Evolutionary conservation across 2,329 filamentous ascomycete genomes (phyloP), one percentile per base, ranked within the genome.

Genomic region (Exutisphaerella laricina): DNA sequence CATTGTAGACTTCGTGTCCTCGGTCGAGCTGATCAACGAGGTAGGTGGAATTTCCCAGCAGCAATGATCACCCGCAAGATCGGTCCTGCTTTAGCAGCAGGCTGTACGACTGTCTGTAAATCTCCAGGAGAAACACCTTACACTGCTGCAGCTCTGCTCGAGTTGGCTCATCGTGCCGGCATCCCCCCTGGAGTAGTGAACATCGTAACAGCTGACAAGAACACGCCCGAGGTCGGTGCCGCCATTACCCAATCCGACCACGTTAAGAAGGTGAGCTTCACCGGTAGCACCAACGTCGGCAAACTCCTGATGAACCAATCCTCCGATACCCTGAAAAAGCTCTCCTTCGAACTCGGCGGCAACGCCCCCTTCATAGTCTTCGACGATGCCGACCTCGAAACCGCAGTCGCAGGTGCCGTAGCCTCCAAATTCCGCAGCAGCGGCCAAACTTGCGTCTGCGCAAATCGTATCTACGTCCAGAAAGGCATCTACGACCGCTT

Each of bases 321-420:
- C 8, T 79, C 88, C 0, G 76, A 78, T 29, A 95, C 88, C 0
- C 70, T 88, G 20, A 97, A 97, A 76, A 86, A 86, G 62, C 72
- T 86, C 1, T 92, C 86, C 0, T 85, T 95, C 64, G 90, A 97
- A 64, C 82, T 97, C 1, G 90, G 90, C 41, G 92, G 90, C 35
- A 97, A 97, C 64, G 86, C 90, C 0, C 90, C 90, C 1, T 94
- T 96, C 63, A 96, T 97, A 54, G 88, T 97, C 23, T 97, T 97
- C 60, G 88, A 97, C 59, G 90, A 97, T 59, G 62, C 90, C 14
- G 87, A 97, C 61, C 70, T 97, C 14, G 89, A 96, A 46, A 70
- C 73, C 4, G 92, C 92, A 2, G 88, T 97, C 1, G 70, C 79
- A 0, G 90, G 89, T 12, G 39, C 39, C 14, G 32, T 97, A 41